Evolutionary conservation across 768 basidiomycete species (phyloP).

Genomic region (Calocybe indica): DNA sequence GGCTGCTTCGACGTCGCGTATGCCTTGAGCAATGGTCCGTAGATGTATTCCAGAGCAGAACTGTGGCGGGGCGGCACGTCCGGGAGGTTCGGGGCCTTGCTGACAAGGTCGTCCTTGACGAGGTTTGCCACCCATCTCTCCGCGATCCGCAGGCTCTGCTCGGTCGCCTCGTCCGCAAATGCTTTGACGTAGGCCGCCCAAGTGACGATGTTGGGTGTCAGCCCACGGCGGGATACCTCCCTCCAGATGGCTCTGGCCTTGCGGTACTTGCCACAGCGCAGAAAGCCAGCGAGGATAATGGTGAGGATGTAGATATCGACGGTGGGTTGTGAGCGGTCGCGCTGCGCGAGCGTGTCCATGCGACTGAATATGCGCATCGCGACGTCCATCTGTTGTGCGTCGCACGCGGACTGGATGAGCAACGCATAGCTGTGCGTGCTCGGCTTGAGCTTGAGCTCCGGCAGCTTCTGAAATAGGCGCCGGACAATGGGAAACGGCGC

Average conservation of each 20-base stretch:
- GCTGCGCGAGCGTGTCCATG: slow-evolving; percentile 48
- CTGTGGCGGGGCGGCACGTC: slow-evolving; percentile 25
- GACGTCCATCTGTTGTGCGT: slow-evolving; percentile 55
- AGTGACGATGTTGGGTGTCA: slow-evolving; percentile 64
- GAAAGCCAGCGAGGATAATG: slow-evolving; percentile 68
- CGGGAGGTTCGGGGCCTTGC: slow-evolving; percentile 32
- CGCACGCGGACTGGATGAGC: slow-evolving; percentile 77
- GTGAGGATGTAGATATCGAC: slow-evolving; percentile 62
- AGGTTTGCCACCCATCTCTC: slow-evolving; percentile 59
- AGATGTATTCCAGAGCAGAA: slow-evolving; percentile 46
- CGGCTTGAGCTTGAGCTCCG: slow-evolving; percentile 44
- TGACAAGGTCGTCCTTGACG: slow-evolving; percentile 25
- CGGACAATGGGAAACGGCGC: slow-evolving; percentile 67
- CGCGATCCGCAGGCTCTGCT: slow-evolving; percentile 51
- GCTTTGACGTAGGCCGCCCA: slow-evolving; percentile 62
- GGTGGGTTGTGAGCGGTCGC: slow-evolving; percentile 27
- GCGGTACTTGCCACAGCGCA: slow-evolving; percentile 45
- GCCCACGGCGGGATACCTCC: slow-evolving; percentile 60
- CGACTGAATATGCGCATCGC: slow-evolving; percentile 64
- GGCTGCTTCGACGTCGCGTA: slow-evolving; percentile 39
- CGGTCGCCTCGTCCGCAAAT: slow-evolving; percentile 44
- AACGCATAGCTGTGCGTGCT: slow-evolving; percentile 63
- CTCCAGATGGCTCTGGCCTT: slow-evolving; percentile 63
- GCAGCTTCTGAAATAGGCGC: slow-evolving; percentile 53
- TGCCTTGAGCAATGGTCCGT: slow-evolving; percentile 53